Evolutionary conservation across 768 basidiomycete genomes (phyloP).

Genomic region (Naematelia encephala): DNA sequence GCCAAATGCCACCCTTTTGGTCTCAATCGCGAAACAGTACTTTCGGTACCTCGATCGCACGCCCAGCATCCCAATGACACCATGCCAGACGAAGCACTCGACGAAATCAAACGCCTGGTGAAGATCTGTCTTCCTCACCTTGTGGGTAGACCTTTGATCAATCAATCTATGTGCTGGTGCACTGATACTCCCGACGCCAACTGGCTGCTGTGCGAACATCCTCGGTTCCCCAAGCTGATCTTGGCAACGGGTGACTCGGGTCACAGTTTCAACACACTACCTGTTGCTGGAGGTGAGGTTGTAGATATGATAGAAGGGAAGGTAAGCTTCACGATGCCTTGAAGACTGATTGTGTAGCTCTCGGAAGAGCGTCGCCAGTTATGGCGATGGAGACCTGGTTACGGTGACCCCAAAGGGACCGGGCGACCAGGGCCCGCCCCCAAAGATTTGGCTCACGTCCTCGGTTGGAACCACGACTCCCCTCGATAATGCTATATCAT

Average conservation of each 20-base stretch:
- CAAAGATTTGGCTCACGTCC: constrained; percentile 29
- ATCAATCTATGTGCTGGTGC: constrained; percentile 44
- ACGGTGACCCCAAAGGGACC: constrained; percentile 9
- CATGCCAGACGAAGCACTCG: constrained; percentile 33
- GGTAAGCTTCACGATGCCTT: not conserved
- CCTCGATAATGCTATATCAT: no score
- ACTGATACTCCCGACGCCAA: constrained; percentile 44
- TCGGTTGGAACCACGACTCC: constrained; percentile 37
- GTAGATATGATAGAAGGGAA: constrained; percentile 43
- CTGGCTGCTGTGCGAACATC: constrained; percentile 42
- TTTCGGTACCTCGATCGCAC: constrained; percentile 49
- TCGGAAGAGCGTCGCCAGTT: not conserved
- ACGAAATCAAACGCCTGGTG: constrained; percentile 35
- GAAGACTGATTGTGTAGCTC: not conserved
- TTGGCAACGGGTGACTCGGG: constrained; percentile 44
- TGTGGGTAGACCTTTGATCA: constrained; percentile 14
- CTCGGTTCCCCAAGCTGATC: constrained; percentile 35
- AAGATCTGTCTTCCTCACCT: constrained; percentile 36
- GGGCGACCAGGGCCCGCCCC: constrained; percentile 19
- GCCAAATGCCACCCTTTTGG: constrained; percentile 29
- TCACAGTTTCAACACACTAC: constrained; percentile 45
- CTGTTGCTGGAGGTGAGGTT: constrained; percentile 37
- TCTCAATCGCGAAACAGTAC: constrained; percentile 2
- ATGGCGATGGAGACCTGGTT: constrained; percentile 32
- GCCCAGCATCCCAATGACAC: constrained; percentile 47